These are phyloP conservation scores for Cladosporium sphaerospermum DNA, from an alignment of 2,329 filamentous ascomycete genomes.

Conservation along the genomic window DNA sequence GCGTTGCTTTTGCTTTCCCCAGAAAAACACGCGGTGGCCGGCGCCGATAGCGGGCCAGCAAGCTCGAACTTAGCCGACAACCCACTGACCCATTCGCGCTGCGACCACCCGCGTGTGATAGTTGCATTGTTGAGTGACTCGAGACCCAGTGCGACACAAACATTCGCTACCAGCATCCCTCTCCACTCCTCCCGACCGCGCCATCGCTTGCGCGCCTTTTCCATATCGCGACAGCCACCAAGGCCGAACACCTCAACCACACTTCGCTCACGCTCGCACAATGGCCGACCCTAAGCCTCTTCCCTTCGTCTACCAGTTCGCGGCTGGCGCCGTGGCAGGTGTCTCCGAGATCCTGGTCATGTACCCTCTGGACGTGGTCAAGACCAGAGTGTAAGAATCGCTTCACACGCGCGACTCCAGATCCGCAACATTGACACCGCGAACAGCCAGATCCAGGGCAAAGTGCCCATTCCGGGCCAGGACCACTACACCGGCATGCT, in stretches of 20 bases:
- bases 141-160: constrained; percentile 2
- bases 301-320: constrained; percentile 92
- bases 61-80: too few species aligned
- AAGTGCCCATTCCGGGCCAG: constrained; percentile 54
- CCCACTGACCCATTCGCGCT: too few species aligned
- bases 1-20: too few species aligned
- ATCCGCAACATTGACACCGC: background rate
- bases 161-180: background rate
- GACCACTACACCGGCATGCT: constrained; percentile 95
- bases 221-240: background rate
- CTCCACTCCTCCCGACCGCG: background rate
- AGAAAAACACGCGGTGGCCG: too few species aligned
- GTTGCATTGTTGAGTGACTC: background rate
- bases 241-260: background rate
- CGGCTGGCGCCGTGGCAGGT: constrained; percentile 92
- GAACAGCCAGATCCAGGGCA: constrained; percentile 51
- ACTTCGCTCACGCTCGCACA: background rate
- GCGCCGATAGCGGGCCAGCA: too few species aligned
- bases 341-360: constrained; percentile 72
- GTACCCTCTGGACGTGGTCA: constrained; percentile 98
- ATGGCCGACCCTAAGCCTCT: constrained; percentile 64
- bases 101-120: too few species aligned
- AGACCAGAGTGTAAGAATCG: constrained; percentile 78
- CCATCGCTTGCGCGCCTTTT: background rate
- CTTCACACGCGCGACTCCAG: background rate